A percentile compares a stretch with the other conserved stretches of the same genome.
Conservation (phyloP, 1,284 basidiomycete species). For the Cutaneotrichosporon sp. region DNA sequence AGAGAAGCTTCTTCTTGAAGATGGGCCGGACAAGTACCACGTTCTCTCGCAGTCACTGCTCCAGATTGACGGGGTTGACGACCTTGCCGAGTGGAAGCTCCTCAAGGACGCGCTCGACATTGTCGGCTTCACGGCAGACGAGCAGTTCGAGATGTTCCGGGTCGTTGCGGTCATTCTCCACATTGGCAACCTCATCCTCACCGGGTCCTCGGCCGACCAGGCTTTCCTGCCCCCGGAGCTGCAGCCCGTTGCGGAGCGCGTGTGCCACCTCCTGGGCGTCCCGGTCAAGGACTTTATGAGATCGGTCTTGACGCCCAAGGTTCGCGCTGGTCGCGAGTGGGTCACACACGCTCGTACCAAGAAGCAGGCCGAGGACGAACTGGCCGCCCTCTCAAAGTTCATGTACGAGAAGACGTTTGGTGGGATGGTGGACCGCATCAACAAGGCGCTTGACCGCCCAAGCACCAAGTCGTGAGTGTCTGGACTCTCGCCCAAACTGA, state of each 20-base stretch:
- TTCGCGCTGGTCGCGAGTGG: slow-evolving; percentile 95
- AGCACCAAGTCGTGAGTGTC: slow-evolving; percentile 69
- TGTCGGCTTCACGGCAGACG: slow-evolving; percentile 69
- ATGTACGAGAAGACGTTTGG: slow-evolving; percentile 98
- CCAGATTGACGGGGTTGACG: slow-evolving; percentile 94
- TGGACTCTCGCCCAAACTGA: neutral
- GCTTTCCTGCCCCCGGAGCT: slow-evolving; percentile 72
- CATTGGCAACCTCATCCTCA: slow-evolving; percentile 89
- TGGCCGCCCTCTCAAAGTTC: slow-evolving; percentile 90
- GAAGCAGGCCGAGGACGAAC: slow-evolving; percentile 91
- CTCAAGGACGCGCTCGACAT: slow-evolving; percentile 60
- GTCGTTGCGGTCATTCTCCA: slow-evolving; percentile 91
- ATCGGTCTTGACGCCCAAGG: slow-evolving; percentile 81
- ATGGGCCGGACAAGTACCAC: slow-evolving; percentile 78
- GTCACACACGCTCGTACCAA: slow-evolving; percentile 89
- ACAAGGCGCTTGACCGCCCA: slow-evolving; percentile 88
- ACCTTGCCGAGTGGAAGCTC: slow-evolving; percentile 80
- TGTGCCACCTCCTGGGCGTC: slow-evolving; percentile 92
- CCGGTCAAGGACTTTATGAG: slow-evolving; percentile 84
- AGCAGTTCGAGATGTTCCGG: slow-evolving; percentile 93
- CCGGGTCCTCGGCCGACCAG: slow-evolving; percentile 80
- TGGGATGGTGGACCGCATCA: slow-evolving; percentile 90
- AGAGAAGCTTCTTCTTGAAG: slow-evolving; percentile 77
- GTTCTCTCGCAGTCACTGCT: slow-evolving; percentile 87
- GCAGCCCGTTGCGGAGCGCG: slow-evolving; percentile 68